Base-by-base conservation (phyloP, 768 basidiomycete species). In the Panaeolus papilionaceus region DNA sequence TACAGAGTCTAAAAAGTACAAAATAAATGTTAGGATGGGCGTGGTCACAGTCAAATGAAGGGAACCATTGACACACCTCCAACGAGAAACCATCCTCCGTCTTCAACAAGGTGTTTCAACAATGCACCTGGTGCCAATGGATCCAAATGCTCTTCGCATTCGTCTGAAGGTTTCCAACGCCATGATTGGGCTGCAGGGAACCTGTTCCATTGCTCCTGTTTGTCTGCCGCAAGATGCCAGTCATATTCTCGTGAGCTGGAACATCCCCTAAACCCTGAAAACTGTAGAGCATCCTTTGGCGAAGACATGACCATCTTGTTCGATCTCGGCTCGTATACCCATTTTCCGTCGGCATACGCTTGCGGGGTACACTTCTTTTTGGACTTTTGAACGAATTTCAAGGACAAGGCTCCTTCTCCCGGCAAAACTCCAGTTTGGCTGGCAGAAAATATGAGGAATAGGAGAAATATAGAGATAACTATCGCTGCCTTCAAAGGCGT, bases 71-170 rank as follows among this genome's bases (percentile, higher is more conserved):
- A 33, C 33, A 33, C 3, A 88, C 88, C 88, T 37, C 90, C 90
- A 7, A 91, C 74, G 7, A 92, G 71, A 16, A 91, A 78, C 90
- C 90, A 92, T 2, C 90, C 90, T 12, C 90, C 90, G n/a, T 86
- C 79, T 72, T 90, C 85, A 14, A 90, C 89, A 73, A 92, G 76
- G 68, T 89, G 84, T 66, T 77, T 80, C 49, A 92, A 79, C 61
- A 92, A 76, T 10, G 76, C 77, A 44, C 79, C 81, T 16, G 78
- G 73, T 64, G 81, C 73, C 66, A 88, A 76, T 12, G 80, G 79
- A 11, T 78, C 77, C 38, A 86, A 71, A 28, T 58, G 54, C 1
- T 72, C 73, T 20, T 80, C 72, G 70, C 89, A 90, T 3, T 71
- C 66, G 14, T 78, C 71, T 2, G 82, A 81, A 2, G 89, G 87